Percentiles rank a stretch among this genome's conserved stretches.
phyloP scores from a whole-genome alignment of 2,329 filamentous ascomycete species.

The Emmonsia crescens region DNA sequence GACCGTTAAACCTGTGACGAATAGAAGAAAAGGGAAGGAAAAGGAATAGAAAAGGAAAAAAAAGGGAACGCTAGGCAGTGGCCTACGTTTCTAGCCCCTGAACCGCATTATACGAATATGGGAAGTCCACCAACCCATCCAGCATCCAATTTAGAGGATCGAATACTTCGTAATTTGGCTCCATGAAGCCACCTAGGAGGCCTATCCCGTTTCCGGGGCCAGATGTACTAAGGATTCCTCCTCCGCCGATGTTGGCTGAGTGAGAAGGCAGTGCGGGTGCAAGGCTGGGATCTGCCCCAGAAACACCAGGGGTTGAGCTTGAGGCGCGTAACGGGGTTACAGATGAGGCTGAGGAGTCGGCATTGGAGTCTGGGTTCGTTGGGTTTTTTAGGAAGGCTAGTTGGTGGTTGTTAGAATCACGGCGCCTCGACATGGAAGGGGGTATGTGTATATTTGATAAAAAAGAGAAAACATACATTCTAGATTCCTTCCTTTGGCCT shows the following conservation, averaged over 20 bases:
- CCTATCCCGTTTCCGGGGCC: conserved; percentile 16
- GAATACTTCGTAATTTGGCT: conserved; percentile 74
- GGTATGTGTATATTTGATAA: conserved; percentile 8
- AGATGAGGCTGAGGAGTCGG: conserved; percentile 58
- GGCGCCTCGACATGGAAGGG: not conserved
- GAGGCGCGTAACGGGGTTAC: conserved; percentile 34
- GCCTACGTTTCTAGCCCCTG: conserved; percentile 36
- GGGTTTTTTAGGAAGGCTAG: conserved; percentile 66
- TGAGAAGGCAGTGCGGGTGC: conserved; percentile 28
- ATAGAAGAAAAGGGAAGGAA: not conserved
- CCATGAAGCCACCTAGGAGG: conserved; percentile 43
- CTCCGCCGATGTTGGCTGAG: conserved; percentile 21
- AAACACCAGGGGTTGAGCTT: conserved; percentile 24
- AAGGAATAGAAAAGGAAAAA: not conserved
- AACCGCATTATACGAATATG: conserved; percentile 53
- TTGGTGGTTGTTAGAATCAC: conserved; percentile 19
- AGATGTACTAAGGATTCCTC: conserved; percentile 5
- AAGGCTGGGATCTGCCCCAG: conserved; percentile 33
- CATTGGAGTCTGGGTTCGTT: conserved; percentile 70
- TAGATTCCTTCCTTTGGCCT: conserved; percentile 58
- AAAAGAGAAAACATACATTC: conserved; percentile 49
- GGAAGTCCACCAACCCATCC: conserved; percentile 73
- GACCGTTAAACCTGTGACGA: not conserved
- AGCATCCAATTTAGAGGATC: conserved; percentile 91
- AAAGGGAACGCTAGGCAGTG: conserved; percentile 20